These are phyloP conservation scores for Beauveria medogensis DNA, from an alignment of 2,329 filamentous ascomycete species.

Conservation along the genomic window DNA sequence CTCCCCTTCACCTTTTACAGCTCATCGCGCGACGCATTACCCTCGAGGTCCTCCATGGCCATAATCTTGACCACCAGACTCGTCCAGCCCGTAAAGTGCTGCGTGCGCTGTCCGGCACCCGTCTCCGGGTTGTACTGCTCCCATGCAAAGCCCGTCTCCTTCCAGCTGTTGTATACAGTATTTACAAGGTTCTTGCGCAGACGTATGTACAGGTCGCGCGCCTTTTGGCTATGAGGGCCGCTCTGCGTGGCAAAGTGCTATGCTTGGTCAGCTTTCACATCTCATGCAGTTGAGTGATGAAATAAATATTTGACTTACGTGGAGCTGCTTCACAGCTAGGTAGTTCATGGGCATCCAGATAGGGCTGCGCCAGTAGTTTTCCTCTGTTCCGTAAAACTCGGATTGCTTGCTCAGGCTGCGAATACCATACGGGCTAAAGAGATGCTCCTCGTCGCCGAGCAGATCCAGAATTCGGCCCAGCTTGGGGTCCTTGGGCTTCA, in stretches of 20 bases:
- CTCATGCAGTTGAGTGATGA: background rate
- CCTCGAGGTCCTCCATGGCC: slow-evolving; percentile 69
- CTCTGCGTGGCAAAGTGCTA: slow-evolving; percentile 56
- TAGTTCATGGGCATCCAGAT: slow-evolving; percentile 98
- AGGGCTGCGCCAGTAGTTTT: slow-evolving; percentile 96
- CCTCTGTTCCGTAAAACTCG: slow-evolving; percentile 75
- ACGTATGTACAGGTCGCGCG: slow-evolving; percentile 64
- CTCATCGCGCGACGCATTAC: slow-evolving; percentile 35
- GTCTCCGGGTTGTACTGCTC: slow-evolving; percentile 97
- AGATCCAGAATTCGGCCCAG: slow-evolving; percentile 69
- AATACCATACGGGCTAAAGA: slow-evolving; percentile 89
- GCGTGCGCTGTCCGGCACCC: slow-evolving; percentile 85
- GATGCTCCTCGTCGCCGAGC: slow-evolving; percentile 69
- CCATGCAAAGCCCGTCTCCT: slow-evolving; percentile 92
- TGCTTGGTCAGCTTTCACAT: background rate
- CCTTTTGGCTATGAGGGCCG: slow-evolving; percentile 61
- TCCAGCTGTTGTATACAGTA: slow-evolving; percentile 83
- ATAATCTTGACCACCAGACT: slow-evolving; percentile 96
- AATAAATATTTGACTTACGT: slow-evolving; percentile 46
- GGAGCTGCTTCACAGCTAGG: slow-evolving; percentile 68
- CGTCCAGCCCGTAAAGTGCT: slow-evolving; percentile 99
- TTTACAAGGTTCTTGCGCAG: slow-evolving; percentile 79
- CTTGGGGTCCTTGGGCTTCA: slow-evolving; percentile 65
- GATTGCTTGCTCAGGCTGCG: slow-evolving; percentile 80
- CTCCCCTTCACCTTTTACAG: slow-evolving; percentile 25